A percentile compares a stretch with the other conserved stretches of the same genome.
Evolutionary conservation across 148 eudicot species (phyloP).

Genomic region (Dianthus caryophyllus): DNA sequence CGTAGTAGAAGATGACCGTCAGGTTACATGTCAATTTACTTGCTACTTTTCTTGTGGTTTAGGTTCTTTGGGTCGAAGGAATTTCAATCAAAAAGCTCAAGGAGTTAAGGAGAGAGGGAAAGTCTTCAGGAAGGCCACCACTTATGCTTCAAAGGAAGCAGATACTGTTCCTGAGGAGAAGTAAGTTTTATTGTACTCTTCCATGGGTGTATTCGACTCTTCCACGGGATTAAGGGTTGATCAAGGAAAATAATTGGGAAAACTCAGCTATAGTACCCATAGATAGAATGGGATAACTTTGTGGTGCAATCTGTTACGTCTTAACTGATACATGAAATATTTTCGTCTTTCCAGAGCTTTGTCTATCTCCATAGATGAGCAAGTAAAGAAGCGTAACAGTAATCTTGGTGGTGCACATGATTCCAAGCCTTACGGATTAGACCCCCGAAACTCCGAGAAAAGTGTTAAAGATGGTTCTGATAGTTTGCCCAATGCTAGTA

Average conservation of each 20-base stretch:
- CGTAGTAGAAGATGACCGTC: not conserved
- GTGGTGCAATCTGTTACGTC: not conserved
- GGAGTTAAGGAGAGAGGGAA: constrained; percentile 34
- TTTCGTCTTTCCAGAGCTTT: constrained; percentile 24
- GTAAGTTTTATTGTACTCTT: constrained; percentile 26
- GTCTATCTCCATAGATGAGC: constrained; percentile 22
- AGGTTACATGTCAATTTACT: not conserved
- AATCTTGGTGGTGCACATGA: constrained; percentile 19
- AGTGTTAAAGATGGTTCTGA: constrained; percentile 8
- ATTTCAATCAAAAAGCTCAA: constrained; percentile 41
- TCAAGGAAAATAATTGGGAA: too few relatives aligned
- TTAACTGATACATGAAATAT: not conserved
- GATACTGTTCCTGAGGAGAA: constrained; percentile 23
- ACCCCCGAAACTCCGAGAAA: not conserved
- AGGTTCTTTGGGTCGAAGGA: constrained; percentile 51
- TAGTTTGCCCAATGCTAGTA: constrained; percentile 18
- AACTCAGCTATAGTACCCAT: too few relatives aligned
- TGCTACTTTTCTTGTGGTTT: constrained; percentile 5
- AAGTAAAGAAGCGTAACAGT: constrained; percentile 26
- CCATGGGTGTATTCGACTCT: too few relatives aligned
- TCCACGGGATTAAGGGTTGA: too few relatives aligned
- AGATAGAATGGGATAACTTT: not conserved
- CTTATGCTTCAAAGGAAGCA: constrained; percentile 24
- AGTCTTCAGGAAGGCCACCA: constrained; percentile 24
- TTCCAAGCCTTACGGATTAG: constrained; percentile 22